These are phyloP conservation scores for Poronia punctata DNA, from an alignment of 495 filamentous ascomycete genomes.

Conservation along the genomic window DNA sequence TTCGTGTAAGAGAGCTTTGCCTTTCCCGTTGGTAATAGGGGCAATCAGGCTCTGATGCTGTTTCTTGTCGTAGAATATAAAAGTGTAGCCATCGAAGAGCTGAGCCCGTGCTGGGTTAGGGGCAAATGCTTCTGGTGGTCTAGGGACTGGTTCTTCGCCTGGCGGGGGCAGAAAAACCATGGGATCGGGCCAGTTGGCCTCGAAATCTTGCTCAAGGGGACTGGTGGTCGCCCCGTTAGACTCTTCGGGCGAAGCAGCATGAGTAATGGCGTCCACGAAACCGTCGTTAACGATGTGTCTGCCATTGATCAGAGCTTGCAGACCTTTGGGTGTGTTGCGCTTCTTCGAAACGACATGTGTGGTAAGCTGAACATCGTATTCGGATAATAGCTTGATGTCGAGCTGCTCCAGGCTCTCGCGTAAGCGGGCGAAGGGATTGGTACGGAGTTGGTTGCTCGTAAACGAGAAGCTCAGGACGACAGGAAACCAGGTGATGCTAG, in stretches of 20 bases:
- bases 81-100: conserved; percentile 81
- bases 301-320: conserved; percentile 83
- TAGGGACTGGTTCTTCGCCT: conserved; percentile 63
- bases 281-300: conserved; percentile 71
- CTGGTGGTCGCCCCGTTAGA: conserved; percentile 46
- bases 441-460: conserved; percentile 63
- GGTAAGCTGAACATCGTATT: conserved; percentile 62
- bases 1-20: conserved; percentile 67
- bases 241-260: conserved; percentile 57
- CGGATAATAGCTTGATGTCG: conserved; percentile 75
- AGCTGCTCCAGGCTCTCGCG: conserved; percentile 64
- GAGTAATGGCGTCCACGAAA: conserved; percentile 60
- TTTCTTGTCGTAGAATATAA: conserved; percentile 73
- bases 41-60: conserved; percentile 73
- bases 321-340: conserved; percentile 76
- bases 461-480: conserved; percentile 78
- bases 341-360: conserved; percentile 87
- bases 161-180: conserved; percentile 62
- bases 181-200: conserved; percentile 71
- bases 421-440: conserved; percentile 58
- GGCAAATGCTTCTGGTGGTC: conserved; percentile 56
- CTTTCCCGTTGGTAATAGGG: conserved; percentile 69
- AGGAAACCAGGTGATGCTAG: conserved; percentile 73
- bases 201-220: conserved; percentile 76
- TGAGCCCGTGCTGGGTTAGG: conserved; percentile 59